A percentile compares a stretch with the other conserved stretches of the same genome.
Evolutionary conservation across 306 rosid genomes (phyloP).

Genomic region (Vachellia collinsii): DNA sequence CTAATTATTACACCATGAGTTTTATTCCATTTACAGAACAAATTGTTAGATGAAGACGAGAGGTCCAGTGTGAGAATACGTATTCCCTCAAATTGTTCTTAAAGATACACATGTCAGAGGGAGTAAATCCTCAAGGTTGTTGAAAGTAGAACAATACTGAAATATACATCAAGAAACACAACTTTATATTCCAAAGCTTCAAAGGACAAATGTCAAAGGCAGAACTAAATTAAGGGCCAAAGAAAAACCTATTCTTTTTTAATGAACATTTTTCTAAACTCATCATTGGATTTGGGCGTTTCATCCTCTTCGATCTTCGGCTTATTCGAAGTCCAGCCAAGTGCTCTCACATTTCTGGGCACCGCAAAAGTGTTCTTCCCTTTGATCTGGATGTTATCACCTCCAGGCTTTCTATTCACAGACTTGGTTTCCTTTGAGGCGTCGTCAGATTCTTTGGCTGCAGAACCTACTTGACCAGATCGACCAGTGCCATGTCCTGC

Average conservation of each 20-base stretch:
- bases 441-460: conserved; percentile 51
- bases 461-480: conserved; percentile 45
- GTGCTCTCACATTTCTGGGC: conserved; percentile 73
- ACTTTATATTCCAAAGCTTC: conserved; percentile 6
- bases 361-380: conserved; percentile 89
- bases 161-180: conserved; percentile 7
- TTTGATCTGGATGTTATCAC: conserved; percentile 53
- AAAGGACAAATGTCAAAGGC: background rate
- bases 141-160: conserved; percentile 1
- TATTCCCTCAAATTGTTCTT: background rate
- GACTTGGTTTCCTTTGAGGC: conserved; percentile 44
- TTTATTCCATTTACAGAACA: background rate
- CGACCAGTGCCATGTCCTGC: conserved; percentile 43
- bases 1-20: background rate
- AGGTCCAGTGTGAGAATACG: background rate
- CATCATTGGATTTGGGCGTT: conserved; percentile 82
- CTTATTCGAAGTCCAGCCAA: conserved; percentile 58
- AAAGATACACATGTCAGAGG: background rate
- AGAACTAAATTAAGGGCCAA: background rate
- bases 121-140: conserved; percentile 10
- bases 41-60: background rate
- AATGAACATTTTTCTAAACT: conserved; percentile 81
- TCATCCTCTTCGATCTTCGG: conserved; percentile 61
- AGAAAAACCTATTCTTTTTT: conserved; percentile 38
- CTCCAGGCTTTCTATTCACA: conserved; percentile 45